phyloP scores from a whole-genome alignment of 371 early-diverging fungal species.

The Saksenaea oblongispora region DNA sequence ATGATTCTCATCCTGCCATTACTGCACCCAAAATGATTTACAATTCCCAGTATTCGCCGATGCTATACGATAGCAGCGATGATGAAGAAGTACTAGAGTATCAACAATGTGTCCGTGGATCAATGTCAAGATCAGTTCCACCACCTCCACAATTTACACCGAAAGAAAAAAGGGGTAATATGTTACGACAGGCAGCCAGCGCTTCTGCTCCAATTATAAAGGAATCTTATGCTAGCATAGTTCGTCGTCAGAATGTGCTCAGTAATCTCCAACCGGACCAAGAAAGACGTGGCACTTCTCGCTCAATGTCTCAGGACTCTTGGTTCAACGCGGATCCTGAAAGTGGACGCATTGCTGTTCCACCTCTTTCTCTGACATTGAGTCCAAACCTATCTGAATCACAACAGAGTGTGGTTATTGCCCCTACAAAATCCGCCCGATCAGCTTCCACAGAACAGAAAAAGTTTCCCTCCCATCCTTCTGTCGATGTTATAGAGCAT shows the following conservation, averaged over 20 bases:
- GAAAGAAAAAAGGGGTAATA: background rate
- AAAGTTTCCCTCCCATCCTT: background rate
- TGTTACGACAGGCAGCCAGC: background rate
- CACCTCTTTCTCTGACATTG: constrained; percentile 11
- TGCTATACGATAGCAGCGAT: background rate
- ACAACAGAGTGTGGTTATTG: background rate
- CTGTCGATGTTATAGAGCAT: background rate
- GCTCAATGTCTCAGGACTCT: background rate
- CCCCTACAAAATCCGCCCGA: background rate
- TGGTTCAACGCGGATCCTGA: constrained; percentile 20
- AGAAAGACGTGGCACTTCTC: background rate
- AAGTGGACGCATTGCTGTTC: constrained; percentile 16
- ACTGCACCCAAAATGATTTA: background rate
- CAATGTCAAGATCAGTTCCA: background rate
- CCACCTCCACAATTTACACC: background rate
- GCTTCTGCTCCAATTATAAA: background rate
- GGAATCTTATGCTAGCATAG: background rate
- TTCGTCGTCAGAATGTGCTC: background rate
- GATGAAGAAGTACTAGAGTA: background rate
- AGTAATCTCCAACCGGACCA: background rate
- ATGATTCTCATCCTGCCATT: constrained; percentile 4
- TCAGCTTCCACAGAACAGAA: background rate
- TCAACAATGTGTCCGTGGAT: background rate
- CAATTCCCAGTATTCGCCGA: background rate
- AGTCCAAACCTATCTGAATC: background rate